These are phyloP conservation scores for Salvia hispanica DNA, from an alignment of 257 asterid genomes.

Conservation along the genomic window DNA sequence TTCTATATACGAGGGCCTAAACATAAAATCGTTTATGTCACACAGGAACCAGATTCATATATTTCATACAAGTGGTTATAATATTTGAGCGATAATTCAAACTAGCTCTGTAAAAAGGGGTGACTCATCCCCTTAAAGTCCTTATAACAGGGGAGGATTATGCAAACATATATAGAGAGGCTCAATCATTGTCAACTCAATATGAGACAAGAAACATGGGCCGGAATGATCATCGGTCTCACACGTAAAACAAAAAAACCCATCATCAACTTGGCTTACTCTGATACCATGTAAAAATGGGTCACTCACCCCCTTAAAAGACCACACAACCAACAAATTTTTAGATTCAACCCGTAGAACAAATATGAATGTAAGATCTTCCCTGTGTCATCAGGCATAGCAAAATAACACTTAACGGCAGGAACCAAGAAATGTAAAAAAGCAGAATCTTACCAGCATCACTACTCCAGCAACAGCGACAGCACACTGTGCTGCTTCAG, in stretches of 20 bases:
- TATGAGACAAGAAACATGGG: no score
- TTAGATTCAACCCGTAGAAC: constrained; percentile 14
- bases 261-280: no score
- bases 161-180: no score
- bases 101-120: neutral
- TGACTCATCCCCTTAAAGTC: no score
- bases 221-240: no score
- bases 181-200: no score
- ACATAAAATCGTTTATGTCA: constrained; percentile 28
- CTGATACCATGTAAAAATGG: no score
- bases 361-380: constrained; percentile 18
- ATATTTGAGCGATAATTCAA: constrained; percentile 12
- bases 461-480: constrained; percentile 99
- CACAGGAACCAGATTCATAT: constrained; percentile 35
- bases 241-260: no score
- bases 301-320: no score
- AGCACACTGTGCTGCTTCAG: constrained; percentile 99
- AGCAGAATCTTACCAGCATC: constrained; percentile 67
- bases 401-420: constrained; percentile 10
- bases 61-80: neutral
- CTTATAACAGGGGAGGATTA: no score
- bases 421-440: constrained; percentile 20
- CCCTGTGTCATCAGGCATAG: neutral
- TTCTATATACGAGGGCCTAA: constrained; percentile 93
- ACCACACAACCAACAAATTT: no score